Conservation (phyloP, 495 filamentous ascomycete species). For the Bathelium albidoporum region DNA sequence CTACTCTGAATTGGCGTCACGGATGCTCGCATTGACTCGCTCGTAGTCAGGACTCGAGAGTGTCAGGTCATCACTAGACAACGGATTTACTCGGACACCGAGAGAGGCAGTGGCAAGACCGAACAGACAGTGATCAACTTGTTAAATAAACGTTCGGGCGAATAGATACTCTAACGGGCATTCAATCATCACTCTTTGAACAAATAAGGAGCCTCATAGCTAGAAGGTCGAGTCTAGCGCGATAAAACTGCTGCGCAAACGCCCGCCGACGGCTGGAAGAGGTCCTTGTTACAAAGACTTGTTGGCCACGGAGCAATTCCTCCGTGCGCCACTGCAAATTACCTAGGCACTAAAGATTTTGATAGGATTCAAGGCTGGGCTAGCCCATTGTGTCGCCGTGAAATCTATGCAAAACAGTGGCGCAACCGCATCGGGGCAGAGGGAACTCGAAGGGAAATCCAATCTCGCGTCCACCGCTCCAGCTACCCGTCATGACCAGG, state of each 20-base stretch:
- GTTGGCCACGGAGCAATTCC: slow-evolving; percentile 3
- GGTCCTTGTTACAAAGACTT: not conserved
- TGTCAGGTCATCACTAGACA: not conserved
- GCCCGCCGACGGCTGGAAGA: not conserved
- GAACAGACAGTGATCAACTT: not conserved
- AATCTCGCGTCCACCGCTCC: not conserved
- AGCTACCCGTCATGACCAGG: not conserved
- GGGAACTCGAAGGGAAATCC: not conserved
- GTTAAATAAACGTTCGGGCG: not conserved
- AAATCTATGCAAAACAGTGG: slow-evolving; percentile 2
- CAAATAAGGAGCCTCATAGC: not conserved
- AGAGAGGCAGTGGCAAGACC: not conserved
- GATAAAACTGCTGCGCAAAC: not conserved
- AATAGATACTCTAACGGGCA: not conserved
- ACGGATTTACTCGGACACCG: not conserved
- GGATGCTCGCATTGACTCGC: not conserved
- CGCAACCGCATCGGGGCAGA: not conserved
- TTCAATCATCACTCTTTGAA: not conserved
- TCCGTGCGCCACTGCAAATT: not conserved
- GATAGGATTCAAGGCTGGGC: not conserved
- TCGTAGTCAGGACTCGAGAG: not conserved
- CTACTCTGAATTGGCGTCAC: not conserved
- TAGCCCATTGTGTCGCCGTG: not conserved
- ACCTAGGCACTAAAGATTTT: not conserved
- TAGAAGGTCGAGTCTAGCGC: not conserved